Evolutionary conservation across 306 rosid genomes (phyloP).

Genomic region (Quercus rubra): DNA sequence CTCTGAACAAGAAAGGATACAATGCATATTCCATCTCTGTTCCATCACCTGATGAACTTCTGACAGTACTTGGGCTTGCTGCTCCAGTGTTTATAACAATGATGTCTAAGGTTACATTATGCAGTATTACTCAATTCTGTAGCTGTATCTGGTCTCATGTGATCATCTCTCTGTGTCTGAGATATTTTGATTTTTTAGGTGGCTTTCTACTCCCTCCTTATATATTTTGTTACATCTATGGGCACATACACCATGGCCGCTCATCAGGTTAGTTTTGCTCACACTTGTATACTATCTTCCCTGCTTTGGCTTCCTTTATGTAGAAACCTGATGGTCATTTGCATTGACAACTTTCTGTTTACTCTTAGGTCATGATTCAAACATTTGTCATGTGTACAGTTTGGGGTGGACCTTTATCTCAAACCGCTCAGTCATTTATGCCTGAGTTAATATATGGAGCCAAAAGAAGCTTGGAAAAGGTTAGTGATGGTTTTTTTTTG

Average conservation of each 20-base stretch:
- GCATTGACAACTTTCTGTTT: slow-evolving; percentile 26
- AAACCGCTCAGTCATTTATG: slow-evolving; percentile 97
- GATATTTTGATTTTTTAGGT: slow-evolving; percentile 45
- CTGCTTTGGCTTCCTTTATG: slow-evolving; percentile 21
- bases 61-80: slow-evolving; percentile 55
- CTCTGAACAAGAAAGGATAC: slow-evolving; percentile 71
- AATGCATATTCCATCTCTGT: slow-evolving; percentile 56
- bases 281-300: slow-evolving; percentile 5
- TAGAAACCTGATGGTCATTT: slow-evolving; percentile 11
- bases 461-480: slow-evolving; percentile 66
- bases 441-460: slow-evolving; percentile 76
- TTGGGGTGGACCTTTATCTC: slow-evolving; percentile 97
- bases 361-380: slow-evolving; percentile 89
- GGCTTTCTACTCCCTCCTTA: slow-evolving; percentile 73
- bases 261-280: slow-evolving; percentile 67
- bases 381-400: slow-evolving; percentile 72
- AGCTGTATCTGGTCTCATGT: slow-evolving; percentile 4
- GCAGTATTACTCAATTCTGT: slow-evolving; percentile 7
- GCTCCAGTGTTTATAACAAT: slow-evolving; percentile 79
- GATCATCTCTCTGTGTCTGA: neutral
- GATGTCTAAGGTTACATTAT: slow-evolving; percentile 71
- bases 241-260: slow-evolving; percentile 91
- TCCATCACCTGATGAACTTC: slow-evolving; percentile 66
- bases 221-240: slow-evolving; percentile 80
- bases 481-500: slow-evolving; percentile 33